Conservation (phyloP, 2,329 filamentous ascomycete species). For the Apiospora rasikravindrae region DNA sequence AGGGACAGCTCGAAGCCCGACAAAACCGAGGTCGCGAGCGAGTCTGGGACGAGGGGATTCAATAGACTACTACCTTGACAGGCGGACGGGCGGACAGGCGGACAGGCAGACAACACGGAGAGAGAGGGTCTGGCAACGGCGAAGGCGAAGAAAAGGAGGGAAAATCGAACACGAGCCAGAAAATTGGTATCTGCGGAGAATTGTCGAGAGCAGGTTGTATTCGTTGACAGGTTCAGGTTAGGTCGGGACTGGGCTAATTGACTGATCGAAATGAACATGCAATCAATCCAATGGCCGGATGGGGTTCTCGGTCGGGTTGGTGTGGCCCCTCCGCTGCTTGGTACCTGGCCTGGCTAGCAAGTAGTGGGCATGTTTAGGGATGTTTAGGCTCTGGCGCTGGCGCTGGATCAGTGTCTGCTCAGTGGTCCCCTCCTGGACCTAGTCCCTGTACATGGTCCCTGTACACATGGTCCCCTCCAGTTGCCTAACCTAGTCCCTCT, state of each 20-base stretch:
- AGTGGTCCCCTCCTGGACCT: background rate
- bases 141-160: background rate
- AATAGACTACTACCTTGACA: background rate
- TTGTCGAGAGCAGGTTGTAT: constrained; percentile 1
- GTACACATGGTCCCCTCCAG: too few relatives aligned
- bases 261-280: constrained; percentile 11
- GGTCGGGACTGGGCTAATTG: background rate
- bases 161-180: background rate
- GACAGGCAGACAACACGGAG: background rate
- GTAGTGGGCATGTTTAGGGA: background rate
- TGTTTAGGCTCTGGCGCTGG: constrained; percentile 6
- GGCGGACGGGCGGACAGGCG: background rate
- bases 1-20: background rate
- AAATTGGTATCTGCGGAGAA: constrained; percentile 15
- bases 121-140: background rate
- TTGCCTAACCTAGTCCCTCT: too few relatives aligned
- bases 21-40: background rate
- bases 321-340: background rate
- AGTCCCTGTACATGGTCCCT: background rate
- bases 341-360: background rate
- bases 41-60: background rate
- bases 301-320: background rate
- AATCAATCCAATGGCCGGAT: background rate
- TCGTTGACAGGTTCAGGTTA: constrained; percentile 8
- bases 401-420: too few relatives aligned